Base-by-base conservation (phyloP, 2,329 filamentous ascomycete genomes). In the Clarireedia paspali region DNA sequence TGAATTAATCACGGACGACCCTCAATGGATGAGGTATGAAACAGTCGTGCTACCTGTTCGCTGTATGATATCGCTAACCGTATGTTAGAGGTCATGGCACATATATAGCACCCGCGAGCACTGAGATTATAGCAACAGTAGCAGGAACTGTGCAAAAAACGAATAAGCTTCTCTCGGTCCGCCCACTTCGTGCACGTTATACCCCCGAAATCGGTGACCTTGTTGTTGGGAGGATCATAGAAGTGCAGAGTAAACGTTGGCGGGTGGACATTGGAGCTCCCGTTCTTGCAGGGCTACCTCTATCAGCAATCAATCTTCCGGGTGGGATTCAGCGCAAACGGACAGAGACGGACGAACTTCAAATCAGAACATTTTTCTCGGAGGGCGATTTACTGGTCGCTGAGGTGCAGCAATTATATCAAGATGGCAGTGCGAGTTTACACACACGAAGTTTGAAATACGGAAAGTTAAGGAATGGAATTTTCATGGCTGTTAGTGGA, bases 361-460 rank as follows among this genome's bases (percentile, higher is more conserved):
- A 97, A 73, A 97, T 99, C 72, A 84, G 94, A 50, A 89, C 85
- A n/a, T 99, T 96, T 73, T 97, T 99, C 74, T 85, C 87, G 54
- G 94, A 99, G 72, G 94, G 94, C 12, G 94, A 99, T 70, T 75
- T 99, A 52, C 76, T 99, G 15, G 89, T 97, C 17, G 94, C 94
- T 1, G 94, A 99, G 74, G 94, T 99, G 54, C 94, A 99, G 78
- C 83, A 83, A 64, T 77, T 99, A 54, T 89, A 91, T 70, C 80
- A 84, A 57, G 92, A 97, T 72, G 92, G 91, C 57, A 86, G 83
- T 1, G 91, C 94, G 0, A 86, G 85, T 57, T 76, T 99, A 67
- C 94, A 99, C 74, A 97, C 94, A 7, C 83, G 94, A 59, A 88
- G 83, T 62, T 74, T 97, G 67, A 91, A 92, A 70, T 99, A 97